Evolutionary conservation across 306 rosid species (phyloP), one percentile per base, ranked within the genome.

Genomic region (Lathyrus sativus): DNA sequence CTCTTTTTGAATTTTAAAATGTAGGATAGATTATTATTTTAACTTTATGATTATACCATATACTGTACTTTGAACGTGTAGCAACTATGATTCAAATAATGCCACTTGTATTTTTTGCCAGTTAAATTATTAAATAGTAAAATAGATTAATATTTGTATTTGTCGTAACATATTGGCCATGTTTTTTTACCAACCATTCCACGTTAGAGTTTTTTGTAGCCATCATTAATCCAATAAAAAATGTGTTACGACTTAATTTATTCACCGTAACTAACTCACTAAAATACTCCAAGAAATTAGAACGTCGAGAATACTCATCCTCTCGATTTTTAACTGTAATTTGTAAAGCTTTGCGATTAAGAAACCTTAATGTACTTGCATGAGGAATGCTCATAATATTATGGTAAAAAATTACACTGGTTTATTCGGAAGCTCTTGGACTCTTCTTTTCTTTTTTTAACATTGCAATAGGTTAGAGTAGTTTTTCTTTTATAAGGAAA

Each of bases 221-320:
- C 38, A 69, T 71, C 24, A 66, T 50, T 66, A 72, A 72, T 51
- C 70, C 60, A 72, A 50, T 45, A 18, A 12, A 39, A 50, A 1
- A 58, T 56, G 12, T n/a, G n/a, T n/a, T n/a, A 65, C 65, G 66
- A 39, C 61, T 50, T 35, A 65, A 31, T 59, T 66, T 54, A 38
- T 66, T 72, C 60, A 28, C 61, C 35, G 15, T 59, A 66, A 60
- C 12, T 38, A 9, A 72, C 48, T 9, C 29, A 70, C 64, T 13
- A 62, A 62, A 39, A 9, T 69, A 6, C 45, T 10, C 70, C 62
- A 35, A 35, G 39, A 35, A 35, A 6, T 6, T 11, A 37, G 28
- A 63, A 48, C 77, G 63, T 77, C 22, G 18, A 77, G 50, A 31
- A 71, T 33, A 77, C 81, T 63, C 67, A 46, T 55, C 59, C 37